Percentiles rank a stretch among this genome's conserved stretches.
These are phyloP conservation scores for Eucalyptus pauciflora DNA, from an alignment of 345 rosid genomes.

Conservation along the genomic window DNA sequence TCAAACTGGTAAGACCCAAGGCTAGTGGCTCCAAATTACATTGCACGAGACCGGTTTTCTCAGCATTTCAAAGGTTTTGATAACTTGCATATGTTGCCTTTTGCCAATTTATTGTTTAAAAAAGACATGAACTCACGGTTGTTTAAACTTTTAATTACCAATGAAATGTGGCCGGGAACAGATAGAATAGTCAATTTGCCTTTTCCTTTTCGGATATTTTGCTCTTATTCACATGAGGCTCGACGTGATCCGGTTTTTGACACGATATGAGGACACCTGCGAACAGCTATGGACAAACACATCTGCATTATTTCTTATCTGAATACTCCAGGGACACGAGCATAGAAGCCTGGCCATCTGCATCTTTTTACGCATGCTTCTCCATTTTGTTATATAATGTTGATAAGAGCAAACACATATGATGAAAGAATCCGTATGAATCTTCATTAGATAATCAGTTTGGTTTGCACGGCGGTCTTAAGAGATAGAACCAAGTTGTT, in stretches of 20 bases:
- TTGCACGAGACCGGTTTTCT: background rate
- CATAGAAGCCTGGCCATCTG: background rate
- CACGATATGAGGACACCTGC: background rate
- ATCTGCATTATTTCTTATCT: background rate
- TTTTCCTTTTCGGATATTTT: background rate
- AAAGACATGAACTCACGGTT: background rate
- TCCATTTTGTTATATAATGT: background rate
- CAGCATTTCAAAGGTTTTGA: background rate
- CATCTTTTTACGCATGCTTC: background rate
- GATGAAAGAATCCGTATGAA: background rate
- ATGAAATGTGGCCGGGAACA: background rate
- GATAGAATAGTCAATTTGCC: background rate
- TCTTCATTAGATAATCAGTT: background rate
- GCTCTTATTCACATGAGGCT: background rate
- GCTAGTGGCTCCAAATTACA: background rate
- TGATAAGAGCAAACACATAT: background rate
- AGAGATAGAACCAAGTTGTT: background rate
- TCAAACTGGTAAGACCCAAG: slow-evolving; percentile 15
- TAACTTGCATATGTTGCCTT: background rate
- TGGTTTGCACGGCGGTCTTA: background rate
- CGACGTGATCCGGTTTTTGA: background rate
- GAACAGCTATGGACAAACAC: background rate
- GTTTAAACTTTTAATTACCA: background rate
- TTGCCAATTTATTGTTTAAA: background rate
- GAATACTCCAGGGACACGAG: background rate